Base-by-base conservation (phyloP, 164 flowering plant species). In the Protea cynaroides region DNA sequence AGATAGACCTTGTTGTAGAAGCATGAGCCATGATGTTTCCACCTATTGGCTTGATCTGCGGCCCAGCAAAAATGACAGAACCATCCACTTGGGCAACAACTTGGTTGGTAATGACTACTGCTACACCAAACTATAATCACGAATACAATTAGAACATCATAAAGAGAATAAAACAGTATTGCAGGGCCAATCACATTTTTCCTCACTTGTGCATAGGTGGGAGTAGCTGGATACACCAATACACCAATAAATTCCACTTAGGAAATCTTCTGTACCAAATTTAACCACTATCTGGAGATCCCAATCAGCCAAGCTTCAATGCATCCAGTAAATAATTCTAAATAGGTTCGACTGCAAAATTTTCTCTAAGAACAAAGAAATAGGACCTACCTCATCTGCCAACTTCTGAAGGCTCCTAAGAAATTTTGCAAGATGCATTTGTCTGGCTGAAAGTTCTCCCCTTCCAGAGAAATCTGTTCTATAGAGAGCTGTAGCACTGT, bases 21-120 rank as follows among this genome's bases (percentile, higher is more conserved):
- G 98, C 98, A 80, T 94, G 97, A 17, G 97, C 97, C 96, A 94
- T 94, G 46, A 94, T 94, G 76, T 94, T 94, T 24, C 98, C 98
- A 74, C 97, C 97, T 64, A 94, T 91, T 18, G 97, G 98, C 74
- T 89, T 94, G 64, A 85, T 78, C 74, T 94, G 98, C 60, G 97
- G 97, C 29, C 98, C 98, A 40, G 90, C 88, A 83, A 90, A 93
- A 23, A 90, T 58, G 50, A 96, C 96, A 71, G 96, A 86, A 64
- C 97, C 97, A 66, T 93, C 96, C 64, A 93, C 96, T 89, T 90
- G 96, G 4, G 97, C 92, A 67, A 94, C 97, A 58, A 94, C 97
- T 85, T 94, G 98, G 78, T 94, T 93, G 55, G 98, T 93, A 19
- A 93, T 89, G n/a, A 91, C 97, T 62, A 91, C 95, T 71, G 96